Percentiles rank a stretch among this genome's conserved stretches.
Conservation (phyloP, 352 stramenopile genomes). For the Phytopythium cucurbitacearum region DNA sequence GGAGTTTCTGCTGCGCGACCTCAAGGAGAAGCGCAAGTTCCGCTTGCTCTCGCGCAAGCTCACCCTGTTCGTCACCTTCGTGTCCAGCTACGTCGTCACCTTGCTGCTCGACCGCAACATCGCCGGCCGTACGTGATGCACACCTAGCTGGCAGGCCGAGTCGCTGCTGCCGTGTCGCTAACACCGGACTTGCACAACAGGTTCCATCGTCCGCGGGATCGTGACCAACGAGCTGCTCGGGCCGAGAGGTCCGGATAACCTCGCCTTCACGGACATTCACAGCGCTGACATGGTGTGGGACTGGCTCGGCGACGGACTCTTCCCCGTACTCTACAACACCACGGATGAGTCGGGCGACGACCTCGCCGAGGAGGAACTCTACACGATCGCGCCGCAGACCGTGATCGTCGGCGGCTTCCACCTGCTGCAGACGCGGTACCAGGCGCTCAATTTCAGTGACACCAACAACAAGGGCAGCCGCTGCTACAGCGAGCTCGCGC, state of each 20-base stretch:
- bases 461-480: slow-evolving; percentile 24
- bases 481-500: slow-evolving; percentile 41
- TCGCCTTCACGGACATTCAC: slow-evolving; percentile 38
- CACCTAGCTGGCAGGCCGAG: background rate
- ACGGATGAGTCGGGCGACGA: slow-evolving; percentile 13
- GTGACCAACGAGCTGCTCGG: slow-evolving; percentile 49
- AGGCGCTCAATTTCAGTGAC: slow-evolving; percentile 38
- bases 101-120: slow-evolving; percentile 71
- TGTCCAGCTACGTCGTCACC: slow-evolving; percentile 53
- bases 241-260: slow-evolving; percentile 22
- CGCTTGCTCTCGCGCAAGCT: slow-evolving; percentile 59
- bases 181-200: slow-evolving; percentile 13
- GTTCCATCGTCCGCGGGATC: slow-evolving; percentile 47
- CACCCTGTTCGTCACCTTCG: slow-evolving; percentile 58
- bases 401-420: slow-evolving; percentile 65
- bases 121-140: slow-evolving; percentile 38
- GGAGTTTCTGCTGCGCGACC: slow-evolving; percentile 49
- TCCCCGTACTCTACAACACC: slow-evolving; percentile 42
- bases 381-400: slow-evolving; percentile 60
- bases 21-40: slow-evolving; percentile 73
- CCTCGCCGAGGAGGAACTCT: slow-evolving; percentile 20
- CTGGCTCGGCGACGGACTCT: slow-evolving; percentile 61
- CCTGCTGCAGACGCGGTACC: slow-evolving; percentile 48
- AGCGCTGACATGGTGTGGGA: slow-evolving; percentile 43
- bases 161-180: no score